Percentiles rank a stretch among this genome's conserved stretches.
These are phyloP conservation scores for Pleurotus ostreatus DNA, from an alignment of 768 basidiomycete genomes.

Conservation along the genomic window DNA sequence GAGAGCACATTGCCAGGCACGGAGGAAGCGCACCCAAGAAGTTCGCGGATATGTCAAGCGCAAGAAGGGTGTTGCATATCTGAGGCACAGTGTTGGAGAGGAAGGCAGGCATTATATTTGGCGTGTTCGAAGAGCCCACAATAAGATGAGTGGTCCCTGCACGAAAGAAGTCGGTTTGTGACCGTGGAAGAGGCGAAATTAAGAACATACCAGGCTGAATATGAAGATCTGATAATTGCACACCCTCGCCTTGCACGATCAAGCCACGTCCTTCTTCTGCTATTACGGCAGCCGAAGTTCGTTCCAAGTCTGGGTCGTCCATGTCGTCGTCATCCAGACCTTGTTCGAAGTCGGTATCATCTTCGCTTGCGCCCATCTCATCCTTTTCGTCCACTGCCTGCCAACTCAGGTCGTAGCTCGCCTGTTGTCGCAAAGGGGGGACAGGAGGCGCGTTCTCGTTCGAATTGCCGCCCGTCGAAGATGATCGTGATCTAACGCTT, in stretches of 20 bases:
- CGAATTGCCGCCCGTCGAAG: conserved; percentile 50
- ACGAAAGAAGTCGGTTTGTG: conserved; percentile 10
- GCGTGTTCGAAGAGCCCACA: conserved; percentile 75
- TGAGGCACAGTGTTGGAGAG: conserved; percentile 66
- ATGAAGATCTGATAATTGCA: conserved; percentile 57
- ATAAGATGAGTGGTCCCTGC: conserved; percentile 92
- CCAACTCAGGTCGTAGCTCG: conserved; percentile 78
- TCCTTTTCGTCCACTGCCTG: conserved; percentile 70
- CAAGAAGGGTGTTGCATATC: conserved; percentile 76
- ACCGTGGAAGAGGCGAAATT: background rate
- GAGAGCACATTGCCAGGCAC: conserved; percentile 71
- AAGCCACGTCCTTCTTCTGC: conserved; percentile 84
- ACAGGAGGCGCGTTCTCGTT: conserved; percentile 37
- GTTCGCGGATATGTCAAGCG: conserved; percentile 90
- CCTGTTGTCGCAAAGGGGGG: conserved; percentile 53
- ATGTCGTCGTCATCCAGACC: conserved; percentile 37
- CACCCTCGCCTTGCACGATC: conserved; percentile 69
- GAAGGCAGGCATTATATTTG: conserved; percentile 74
- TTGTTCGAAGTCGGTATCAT: conserved; percentile 51
- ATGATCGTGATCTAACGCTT: conserved; percentile 65
- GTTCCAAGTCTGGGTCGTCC: conserved; percentile 57
- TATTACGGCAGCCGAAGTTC: conserved; percentile 72
- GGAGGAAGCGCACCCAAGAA: conserved; percentile 81
- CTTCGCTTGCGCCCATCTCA: conserved; percentile 54
- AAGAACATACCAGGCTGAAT: conserved; percentile 67